Conservation (phyloP, 768 basidiomycete genomes). For the Naematelia encephala region DNA sequence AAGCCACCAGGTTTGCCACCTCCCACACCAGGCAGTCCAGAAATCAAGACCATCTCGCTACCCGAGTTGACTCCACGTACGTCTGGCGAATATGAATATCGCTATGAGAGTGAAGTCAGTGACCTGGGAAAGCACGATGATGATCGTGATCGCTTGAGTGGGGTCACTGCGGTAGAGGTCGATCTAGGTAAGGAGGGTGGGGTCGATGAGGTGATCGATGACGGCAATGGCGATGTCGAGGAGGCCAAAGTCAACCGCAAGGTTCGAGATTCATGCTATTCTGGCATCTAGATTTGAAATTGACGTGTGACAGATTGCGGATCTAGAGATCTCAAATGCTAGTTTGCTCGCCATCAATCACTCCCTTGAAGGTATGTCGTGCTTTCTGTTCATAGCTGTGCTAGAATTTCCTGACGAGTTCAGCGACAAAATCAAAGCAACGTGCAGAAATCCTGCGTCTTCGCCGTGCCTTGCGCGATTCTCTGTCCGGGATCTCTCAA, state of each 20-base stretch:
- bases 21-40: conserved; percentile 22
- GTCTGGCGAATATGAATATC: conserved; percentile 4
- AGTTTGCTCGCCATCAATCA: conserved; percentile 46
- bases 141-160: background rate
- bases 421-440: conserved; percentile 41
- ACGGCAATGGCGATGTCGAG: conserved; percentile 20
- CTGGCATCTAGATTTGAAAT: background rate
- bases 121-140: conserved; percentile 16
- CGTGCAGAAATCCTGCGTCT: conserved; percentile 38
- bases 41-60: conserved; percentile 18
- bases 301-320: conserved; percentile 36
- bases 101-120: conserved; percentile 4
- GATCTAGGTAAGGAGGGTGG: conserved; percentile 4
- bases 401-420: too few relatives aligned
- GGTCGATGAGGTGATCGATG: conserved; percentile 11
- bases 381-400: too few relatives aligned
- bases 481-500: conserved; percentile 13
- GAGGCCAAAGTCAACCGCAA: conserved; percentile 41
- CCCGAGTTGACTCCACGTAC: conserved; percentile 24
- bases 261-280: conserved; percentile 5
- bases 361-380: conserved; percentile 41
- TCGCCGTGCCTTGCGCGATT: conserved; percentile 34
- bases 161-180: background rate
- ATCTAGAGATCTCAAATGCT: conserved; percentile 48
- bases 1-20: conserved; percentile 6